These are phyloP conservation scores for Clarkia xantiana DNA, from an alignment of 345 rosid genomes.

Conservation along the genomic window DNA sequence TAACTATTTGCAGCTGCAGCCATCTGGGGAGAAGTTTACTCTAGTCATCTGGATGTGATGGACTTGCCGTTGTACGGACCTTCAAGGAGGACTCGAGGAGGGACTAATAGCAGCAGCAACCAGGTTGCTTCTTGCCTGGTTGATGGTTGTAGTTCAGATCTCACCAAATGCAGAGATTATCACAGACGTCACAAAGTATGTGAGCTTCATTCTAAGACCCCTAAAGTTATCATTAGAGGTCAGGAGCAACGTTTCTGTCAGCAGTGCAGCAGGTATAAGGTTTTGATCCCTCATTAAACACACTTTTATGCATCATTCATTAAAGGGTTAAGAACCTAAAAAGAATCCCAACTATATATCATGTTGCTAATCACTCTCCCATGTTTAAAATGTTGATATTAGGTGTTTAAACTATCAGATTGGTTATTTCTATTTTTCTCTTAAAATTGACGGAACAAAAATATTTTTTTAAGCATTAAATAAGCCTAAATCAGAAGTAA, in stretches of 20 bases:
- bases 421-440: too few relatives aligned
- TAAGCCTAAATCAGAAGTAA: too few relatives aligned
- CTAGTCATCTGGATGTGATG: conserved; percentile 21
- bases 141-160: conserved; percentile 60
- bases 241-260: conserved; percentile 64
- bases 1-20: conserved; percentile 12
- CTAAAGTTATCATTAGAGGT: conserved; percentile 41
- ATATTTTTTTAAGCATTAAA: too few relatives aligned
- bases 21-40: conserved; percentile 2
- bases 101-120: conserved; percentile 19
- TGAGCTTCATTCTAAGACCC: conserved; percentile 52
- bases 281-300: background rate
- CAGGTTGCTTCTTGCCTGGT: conserved; percentile 56
- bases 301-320: background rate
- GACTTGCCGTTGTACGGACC: conserved; percentile 37
- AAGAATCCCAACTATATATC: too few relatives aligned
- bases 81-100: conserved; percentile 32
- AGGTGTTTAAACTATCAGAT: too few relatives aligned
- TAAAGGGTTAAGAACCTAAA: background rate
- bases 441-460: too few relatives aligned
- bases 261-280: conserved; percentile 64
- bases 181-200: conserved; percentile 72
- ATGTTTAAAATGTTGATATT: too few relatives aligned
- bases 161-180: conserved; percentile 54
- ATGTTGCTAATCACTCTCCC: too few relatives aligned